These are phyloP conservation scores for Picea glauca DNA, from an alignment of 75 land plant species.

Conservation along the genomic window DNA sequence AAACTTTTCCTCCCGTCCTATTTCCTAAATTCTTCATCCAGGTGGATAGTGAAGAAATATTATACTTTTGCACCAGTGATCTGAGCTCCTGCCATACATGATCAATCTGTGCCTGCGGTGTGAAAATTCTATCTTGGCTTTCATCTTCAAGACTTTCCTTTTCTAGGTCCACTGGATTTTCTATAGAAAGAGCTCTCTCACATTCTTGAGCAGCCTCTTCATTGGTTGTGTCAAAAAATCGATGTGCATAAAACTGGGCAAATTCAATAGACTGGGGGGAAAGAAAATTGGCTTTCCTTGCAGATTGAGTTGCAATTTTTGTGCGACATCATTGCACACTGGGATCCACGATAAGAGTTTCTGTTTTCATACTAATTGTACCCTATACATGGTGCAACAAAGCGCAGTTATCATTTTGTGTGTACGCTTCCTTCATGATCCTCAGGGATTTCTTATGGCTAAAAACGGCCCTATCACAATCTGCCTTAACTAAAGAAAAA, in stretches of 20 bases:
- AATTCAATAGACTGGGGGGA: constrained; percentile 74
- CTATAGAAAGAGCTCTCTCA: constrained; percentile 55
- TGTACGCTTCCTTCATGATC: constrained; percentile 60
- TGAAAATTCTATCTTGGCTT: constrained; percentile 35
- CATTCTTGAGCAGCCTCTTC: constrained; percentile 83
- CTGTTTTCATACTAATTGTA: constrained; percentile 58
- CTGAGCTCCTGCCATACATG: constrained; percentile 68
- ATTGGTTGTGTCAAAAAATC: constrained; percentile 59
- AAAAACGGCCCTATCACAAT: constrained; percentile 72
- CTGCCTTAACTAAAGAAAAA: constrained; percentile 32
- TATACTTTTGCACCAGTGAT: constrained; percentile 62
- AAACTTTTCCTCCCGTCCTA: constrained; percentile 61
- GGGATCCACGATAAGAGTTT: constrained; percentile 61
- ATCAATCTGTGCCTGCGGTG: constrained; percentile 52
- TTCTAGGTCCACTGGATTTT: constrained; percentile 70
- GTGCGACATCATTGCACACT: constrained; percentile 57
- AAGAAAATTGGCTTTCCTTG: constrained; percentile 37
- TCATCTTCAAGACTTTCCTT: constrained; percentile 73
- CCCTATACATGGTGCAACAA: constrained; percentile 67
- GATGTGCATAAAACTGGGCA: constrained; percentile 69
- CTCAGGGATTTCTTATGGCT: constrained; percentile 72
- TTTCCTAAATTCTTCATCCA: constrained; percentile 78
- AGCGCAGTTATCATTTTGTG: constrained; percentile 31
- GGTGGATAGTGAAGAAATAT: constrained; percentile 63
- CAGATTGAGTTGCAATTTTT: constrained; percentile 57